Conservation (phyloP, 176 grass and related monocot genomes). For the Pontederia crassipes region DNA sequence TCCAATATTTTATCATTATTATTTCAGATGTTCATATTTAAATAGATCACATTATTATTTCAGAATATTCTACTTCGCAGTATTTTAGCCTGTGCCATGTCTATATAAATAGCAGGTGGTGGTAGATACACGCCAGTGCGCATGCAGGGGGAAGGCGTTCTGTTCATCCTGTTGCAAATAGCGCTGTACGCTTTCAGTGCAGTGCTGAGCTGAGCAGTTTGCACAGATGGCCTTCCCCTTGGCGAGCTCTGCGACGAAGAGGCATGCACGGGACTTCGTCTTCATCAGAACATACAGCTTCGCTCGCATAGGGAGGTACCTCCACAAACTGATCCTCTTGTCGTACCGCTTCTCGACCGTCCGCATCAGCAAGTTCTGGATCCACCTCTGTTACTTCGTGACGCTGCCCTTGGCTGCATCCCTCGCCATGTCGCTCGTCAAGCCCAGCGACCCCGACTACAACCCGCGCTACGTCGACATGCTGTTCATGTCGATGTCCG, state of each 20-base stretch:
- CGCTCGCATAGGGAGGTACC: not conserved
- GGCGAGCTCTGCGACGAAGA: not conserved
- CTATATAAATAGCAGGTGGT: too few species aligned
- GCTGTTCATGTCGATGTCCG: conserved; percentile 54
- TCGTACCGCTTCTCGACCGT: conserved; percentile 13
- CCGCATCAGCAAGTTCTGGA: conserved; percentile 40
- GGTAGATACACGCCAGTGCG: too few species aligned
- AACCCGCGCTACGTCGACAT: conserved; percentile 37
- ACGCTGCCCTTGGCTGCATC: conserved; percentile 48
- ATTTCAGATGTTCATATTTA: too few species aligned
- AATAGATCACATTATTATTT: too few species aligned
- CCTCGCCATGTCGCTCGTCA: conserved; percentile 31
- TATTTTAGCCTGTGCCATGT: too few species aligned
- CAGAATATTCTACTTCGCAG: too few species aligned
- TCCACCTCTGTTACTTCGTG: conserved; percentile 55
- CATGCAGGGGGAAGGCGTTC: too few species aligned
- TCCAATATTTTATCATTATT: too few species aligned
- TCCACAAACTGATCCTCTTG: not conserved
- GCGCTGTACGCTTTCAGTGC: too few species aligned
- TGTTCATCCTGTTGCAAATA: too few species aligned
- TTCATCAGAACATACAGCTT: not conserved
- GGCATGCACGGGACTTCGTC: not conserved
- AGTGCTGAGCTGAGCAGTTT: too few species aligned
- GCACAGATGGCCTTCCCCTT: too few species aligned
- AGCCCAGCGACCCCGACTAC: conserved; percentile 21